phyloP scores from a whole-genome alignment of 2,329 filamentous ascomycete genomes.

The Beauveria medogensis region DNA sequence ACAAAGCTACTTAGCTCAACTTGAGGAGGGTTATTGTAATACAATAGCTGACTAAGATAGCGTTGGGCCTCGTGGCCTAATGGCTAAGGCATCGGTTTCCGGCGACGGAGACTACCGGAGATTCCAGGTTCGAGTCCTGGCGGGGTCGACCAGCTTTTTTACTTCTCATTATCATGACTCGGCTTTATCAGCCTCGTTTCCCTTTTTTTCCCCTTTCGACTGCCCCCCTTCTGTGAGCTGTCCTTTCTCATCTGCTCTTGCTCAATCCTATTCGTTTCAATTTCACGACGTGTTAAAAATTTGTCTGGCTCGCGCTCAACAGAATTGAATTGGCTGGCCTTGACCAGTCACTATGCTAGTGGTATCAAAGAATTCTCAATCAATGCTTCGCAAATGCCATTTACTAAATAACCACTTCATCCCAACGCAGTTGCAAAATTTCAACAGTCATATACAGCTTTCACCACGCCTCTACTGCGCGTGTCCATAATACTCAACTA shows the following conservation, averaged over 20 bases:
- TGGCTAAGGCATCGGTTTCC: constrained; percentile 10
- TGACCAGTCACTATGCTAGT: not conserved
- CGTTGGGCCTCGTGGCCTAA: constrained; percentile 7
- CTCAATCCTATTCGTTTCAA: no score
- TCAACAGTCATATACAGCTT: not conserved
- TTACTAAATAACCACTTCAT: no score
- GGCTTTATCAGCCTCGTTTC: not conserved
- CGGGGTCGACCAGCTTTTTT: constrained; percentile 1
- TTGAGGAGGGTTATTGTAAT: not conserved
- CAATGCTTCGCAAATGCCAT: not conserved
- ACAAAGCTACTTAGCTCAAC: no score
- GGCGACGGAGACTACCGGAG: constrained; percentile 1
- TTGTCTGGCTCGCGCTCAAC: not conserved
- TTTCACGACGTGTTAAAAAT: no score
- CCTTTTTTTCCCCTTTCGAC: not conserved
- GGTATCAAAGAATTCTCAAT: not conserved
- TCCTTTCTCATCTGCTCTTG: not conserved
- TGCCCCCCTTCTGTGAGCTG: not conserved
- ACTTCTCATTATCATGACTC: not conserved
- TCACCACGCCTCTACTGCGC: not conserved
- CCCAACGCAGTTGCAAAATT: not conserved
- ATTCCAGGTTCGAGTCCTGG: constrained; percentile 11
- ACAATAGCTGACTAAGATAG: not conserved
- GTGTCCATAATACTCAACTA: constrained; percentile 1
- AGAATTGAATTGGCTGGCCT: no score